Evolutionary conservation across 2,329 filamentous ascomycete species (phyloP).

Genomic region (Aspergillus eucalypticola): DNA sequence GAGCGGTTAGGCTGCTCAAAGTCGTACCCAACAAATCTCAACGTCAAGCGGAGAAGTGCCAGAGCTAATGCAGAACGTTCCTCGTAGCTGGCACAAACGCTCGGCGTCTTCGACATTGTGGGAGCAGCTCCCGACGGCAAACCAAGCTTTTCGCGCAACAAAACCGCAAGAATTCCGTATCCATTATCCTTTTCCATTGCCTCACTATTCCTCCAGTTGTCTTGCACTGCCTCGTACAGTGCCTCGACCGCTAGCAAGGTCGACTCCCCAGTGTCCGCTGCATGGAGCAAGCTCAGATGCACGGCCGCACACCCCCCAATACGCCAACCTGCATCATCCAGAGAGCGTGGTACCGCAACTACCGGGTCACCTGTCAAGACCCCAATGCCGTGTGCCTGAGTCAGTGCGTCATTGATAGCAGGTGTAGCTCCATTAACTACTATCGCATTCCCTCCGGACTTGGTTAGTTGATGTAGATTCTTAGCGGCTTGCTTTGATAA

Average conservation of each 20-base stretch:
- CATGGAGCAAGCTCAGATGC: slow-evolving; percentile 79
- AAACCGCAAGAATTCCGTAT: slow-evolving; percentile 80
- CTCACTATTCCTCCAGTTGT: slow-evolving; percentile 96
- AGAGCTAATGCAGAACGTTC: slow-evolving; percentile 56
- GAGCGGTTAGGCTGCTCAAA: slow-evolving; percentile 77
- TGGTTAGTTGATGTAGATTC: slow-evolving; percentile 68
- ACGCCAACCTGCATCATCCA: slow-evolving; percentile 92
- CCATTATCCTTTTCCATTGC: slow-evolving; percentile 96
- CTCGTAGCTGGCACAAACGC: slow-evolving; percentile 38
- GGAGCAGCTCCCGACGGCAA: slow-evolving; percentile 28
- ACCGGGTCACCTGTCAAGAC: slow-evolving; percentile 81
- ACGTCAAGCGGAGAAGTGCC: slow-evolving; percentile 71
- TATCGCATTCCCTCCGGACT: slow-evolving; percentile 73
- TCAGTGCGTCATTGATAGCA: slow-evolving; percentile 84
- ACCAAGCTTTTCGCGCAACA: slow-evolving; percentile 77
- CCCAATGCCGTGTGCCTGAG: slow-evolving; percentile 75
- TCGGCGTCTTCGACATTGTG: slow-evolving; percentile 47
- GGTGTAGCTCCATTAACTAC: slow-evolving; percentile 87
- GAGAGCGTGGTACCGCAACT: slow-evolving; percentile 74
- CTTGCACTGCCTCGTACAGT: slow-evolving; percentile 79
- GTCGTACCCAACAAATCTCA: slow-evolving; percentile 88
- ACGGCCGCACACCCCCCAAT: slow-evolving; percentile 88
- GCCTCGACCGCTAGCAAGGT: slow-evolving; percentile 78
- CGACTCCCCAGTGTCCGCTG: slow-evolving; percentile 68
- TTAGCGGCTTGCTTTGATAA: slow-evolving; percentile 71